Evolutionary conservation across 768 basidiomycete genomes (phyloP).

Genomic region (Mycena chlorophos): DNA sequence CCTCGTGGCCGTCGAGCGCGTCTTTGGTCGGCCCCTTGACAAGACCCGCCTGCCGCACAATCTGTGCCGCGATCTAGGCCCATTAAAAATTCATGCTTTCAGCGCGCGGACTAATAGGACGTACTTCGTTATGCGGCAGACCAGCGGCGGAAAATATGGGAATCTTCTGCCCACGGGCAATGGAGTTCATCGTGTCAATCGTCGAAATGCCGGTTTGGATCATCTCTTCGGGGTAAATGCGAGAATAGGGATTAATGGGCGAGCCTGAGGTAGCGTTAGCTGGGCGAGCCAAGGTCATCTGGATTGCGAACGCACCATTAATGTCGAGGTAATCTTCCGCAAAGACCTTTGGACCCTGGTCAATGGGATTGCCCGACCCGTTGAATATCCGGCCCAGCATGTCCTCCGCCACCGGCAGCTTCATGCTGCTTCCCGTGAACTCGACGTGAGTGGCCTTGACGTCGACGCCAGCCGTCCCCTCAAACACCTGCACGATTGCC

Average conservation of each 20-base stretch:
- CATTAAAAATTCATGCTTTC: conserved; percentile 4
- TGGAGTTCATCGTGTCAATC: conserved; percentile 97
- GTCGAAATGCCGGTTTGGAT: conserved; percentile 99
- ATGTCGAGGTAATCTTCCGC: conserved; percentile 99
- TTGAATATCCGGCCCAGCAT: conserved; percentile 99
- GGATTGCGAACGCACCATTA: conserved; percentile 65
- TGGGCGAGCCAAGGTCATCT: conserved; percentile 19
- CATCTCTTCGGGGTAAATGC: conserved; percentile 99
- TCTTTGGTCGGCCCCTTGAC: conserved; percentile 97
- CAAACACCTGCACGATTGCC: conserved; percentile 98
- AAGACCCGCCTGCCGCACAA: conserved; percentile 97
- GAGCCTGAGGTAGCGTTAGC: conserved; percentile 63
- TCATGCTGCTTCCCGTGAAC: conserved; percentile 98
- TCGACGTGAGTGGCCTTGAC: conserved; percentile 97
- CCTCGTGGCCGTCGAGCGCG: conserved; percentile 98
- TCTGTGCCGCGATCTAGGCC: conserved; percentile 94
- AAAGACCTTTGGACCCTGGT: conserved; percentile 98
- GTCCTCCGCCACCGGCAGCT: conserved; percentile 96
- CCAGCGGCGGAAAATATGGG: conserved; percentile 99
- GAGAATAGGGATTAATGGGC: conserved; percentile 96
- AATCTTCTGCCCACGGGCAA: conserved; percentile 99
- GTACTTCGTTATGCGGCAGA: conserved; percentile 96
- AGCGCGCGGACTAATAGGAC: conserved; percentile 23
- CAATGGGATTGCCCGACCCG: conserved; percentile 96
- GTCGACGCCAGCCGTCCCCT: conserved; percentile 96